Evolutionary conservation across 2,329 filamentous ascomycete genomes (phyloP), one percentile per base, ranked within the genome.

Genomic region (Elsinoe batatas): DNA sequence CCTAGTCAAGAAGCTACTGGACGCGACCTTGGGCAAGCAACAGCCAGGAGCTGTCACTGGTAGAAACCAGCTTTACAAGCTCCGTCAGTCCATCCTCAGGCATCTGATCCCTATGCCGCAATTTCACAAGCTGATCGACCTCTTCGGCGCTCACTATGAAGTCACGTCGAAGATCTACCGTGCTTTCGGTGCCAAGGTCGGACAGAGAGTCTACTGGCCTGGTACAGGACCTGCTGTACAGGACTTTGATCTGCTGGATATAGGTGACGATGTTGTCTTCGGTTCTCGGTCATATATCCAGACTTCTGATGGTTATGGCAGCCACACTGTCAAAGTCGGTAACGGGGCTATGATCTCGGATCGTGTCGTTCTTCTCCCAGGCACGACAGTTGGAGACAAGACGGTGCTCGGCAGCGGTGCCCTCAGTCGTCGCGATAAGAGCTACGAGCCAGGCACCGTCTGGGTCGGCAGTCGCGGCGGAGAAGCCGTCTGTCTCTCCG

Each of bases 241-340:
- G 13, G 76, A 81, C 59, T 81, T 79, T 59, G 75, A 80, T 58
- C 67, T 81, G 1, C 61, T 81, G 10, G 73, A 81, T 20, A 70
- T 81, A 58, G 79, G 79, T 8, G 74, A 80, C 56, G 75, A 81
- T 63, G 78, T 81, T n/a, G 77, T 81, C 8, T 81, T 82, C 59
- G 79, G 79, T 0, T 80, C 78, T 11, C 72, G 78, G 2, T 75
- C 78, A 2, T 73, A 79, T 56, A 61, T 82, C 0, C 65, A 80
- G 30, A 81, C 77, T 1, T 76, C 76, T 0, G 79, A 82, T 62
- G 75, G 72, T 2, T 66, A 63, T 18, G 75, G 79, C 0, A 76
- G 74, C 10, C 75, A 76, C 12, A 67, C 62, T 7, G 69, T 82
- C 46, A 70, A 65, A 11, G 73, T 82, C 49, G 64, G 68, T 5